These are phyloP conservation scores for Leccinum subspadiceum DNA, from an alignment of 1,284 basidiomycete genomes.

Conservation along the genomic window DNA sequence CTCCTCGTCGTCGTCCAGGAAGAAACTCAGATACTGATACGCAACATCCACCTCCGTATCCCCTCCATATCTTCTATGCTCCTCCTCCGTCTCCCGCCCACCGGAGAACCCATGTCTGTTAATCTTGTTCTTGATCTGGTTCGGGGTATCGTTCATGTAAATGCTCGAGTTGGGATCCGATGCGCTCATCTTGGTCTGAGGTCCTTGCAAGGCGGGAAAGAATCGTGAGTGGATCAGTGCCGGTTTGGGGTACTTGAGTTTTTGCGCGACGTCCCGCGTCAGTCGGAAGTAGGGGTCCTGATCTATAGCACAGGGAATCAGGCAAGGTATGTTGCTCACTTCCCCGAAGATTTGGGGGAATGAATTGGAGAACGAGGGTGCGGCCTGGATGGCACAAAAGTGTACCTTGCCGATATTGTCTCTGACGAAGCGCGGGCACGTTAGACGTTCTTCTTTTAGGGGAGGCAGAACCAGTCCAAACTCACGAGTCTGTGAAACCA, in stretches of 20 bases:
- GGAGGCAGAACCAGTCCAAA: slow-evolving; percentile 13
- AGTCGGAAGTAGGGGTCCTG: slow-evolving; percentile 97
- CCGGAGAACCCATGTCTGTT: slow-evolving; percentile 92
- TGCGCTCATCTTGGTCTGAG: slow-evolving; percentile 99
- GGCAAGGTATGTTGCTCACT: slow-evolving; percentile 80
- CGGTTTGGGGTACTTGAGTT: slow-evolving; percentile 96
- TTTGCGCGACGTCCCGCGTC: slow-evolving; percentile 91
- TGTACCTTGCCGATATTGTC: slow-evolving; percentile 99
- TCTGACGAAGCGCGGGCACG: slow-evolving; percentile 39
- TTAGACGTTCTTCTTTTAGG: neutral
- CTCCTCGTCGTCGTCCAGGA: slow-evolving; percentile 92
- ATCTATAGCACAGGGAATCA: slow-evolving; percentile 99
- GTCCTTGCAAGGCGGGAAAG: slow-evolving; percentile 97
- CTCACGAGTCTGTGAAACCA: slow-evolving; percentile 92
- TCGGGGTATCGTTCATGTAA: slow-evolving; percentile 92
- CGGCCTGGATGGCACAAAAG: slow-evolving; percentile 96
- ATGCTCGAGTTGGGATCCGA: slow-evolving; percentile 89
- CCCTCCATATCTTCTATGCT: slow-evolving; percentile 87
- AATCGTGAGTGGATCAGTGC: slow-evolving; percentile 93
- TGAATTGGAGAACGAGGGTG: slow-evolving; percentile 96
- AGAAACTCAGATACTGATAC: slow-evolving; percentile 97
- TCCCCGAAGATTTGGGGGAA: slow-evolving; percentile 98
- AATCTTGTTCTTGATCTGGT: slow-evolving; percentile 98
- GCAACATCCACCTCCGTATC: slow-evolving; percentile 95
- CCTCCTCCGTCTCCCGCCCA: slow-evolving; percentile 90